Percentiles rank a stretch among this genome's conserved stretches.
phyloP scores from a whole-genome alignment of 305 asterid genomes.

The Withania somnifera region DNA sequence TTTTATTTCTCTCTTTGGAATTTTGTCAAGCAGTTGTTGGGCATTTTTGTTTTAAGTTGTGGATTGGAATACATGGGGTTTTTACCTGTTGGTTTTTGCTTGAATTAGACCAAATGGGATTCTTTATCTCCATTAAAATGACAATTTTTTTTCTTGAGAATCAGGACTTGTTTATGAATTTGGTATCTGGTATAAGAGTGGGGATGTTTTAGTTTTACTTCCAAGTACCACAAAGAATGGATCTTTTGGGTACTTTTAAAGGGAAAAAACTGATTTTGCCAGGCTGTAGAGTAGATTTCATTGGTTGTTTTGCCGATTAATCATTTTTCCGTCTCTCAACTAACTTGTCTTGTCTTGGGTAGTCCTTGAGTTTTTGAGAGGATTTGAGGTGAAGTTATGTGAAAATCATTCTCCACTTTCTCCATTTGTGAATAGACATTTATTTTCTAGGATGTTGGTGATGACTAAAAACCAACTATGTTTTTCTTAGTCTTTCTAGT shows the following conservation, averaged over 20 bases:
- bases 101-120: background rate
- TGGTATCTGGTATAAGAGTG: background rate
- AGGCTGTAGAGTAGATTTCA: background rate
- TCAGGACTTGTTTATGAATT: background rate
- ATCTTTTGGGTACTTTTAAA: background rate
- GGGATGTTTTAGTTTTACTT: background rate
- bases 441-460: background rate
- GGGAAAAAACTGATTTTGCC: background rate
- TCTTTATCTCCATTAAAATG: background rate
- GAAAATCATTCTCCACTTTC: background rate
- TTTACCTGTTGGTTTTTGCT: background rate
- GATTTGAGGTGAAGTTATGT: background rate
- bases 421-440: background rate
- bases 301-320: background rate
- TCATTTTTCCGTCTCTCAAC: background rate
- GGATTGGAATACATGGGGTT: background rate
- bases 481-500: background rate
- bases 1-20: background rate
- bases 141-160: background rate
- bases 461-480: background rate
- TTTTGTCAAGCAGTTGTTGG: background rate
- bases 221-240: background rate
- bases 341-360: background rate
- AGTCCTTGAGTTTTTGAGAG: background rate
- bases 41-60: background rate